Percentiles rank a stretch among this genome's conserved stretches.
Conservation (phyloP, 768 basidiomycete genomes). For the Mycena galopus region DNA sequence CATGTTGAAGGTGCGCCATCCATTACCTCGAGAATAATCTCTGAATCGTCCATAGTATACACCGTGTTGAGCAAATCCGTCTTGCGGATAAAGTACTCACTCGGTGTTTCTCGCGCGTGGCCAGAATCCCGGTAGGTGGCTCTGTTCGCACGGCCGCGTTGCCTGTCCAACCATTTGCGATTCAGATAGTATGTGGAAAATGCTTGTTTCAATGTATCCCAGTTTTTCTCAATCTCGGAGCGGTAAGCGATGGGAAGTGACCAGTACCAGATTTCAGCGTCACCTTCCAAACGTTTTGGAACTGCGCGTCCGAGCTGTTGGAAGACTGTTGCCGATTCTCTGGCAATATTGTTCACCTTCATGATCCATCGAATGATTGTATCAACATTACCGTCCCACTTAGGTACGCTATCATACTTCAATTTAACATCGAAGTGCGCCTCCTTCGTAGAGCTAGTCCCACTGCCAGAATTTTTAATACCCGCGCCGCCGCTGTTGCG, state of each 20-base stretch:
- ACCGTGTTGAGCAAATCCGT: slow-evolving; percentile 35
- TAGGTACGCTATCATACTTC: slow-evolving; percentile 45
- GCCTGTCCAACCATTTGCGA: slow-evolving; percentile 44
- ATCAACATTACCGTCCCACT: slow-evolving; percentile 49
- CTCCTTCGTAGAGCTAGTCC: background rate
- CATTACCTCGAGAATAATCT: slow-evolving; percentile 53
- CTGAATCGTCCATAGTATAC: slow-evolving; percentile 37
- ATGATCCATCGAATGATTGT: slow-evolving; percentile 45
- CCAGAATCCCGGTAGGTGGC: slow-evolving; percentile 45
- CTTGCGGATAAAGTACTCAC: slow-evolving; percentile 52
- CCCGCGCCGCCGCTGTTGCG: background rate
- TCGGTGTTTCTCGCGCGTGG: slow-evolving; percentile 45
- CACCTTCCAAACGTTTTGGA: slow-evolving; percentile 42
- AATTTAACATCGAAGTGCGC: slow-evolving; percentile 46
- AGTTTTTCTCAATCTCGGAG: slow-evolving; percentile 40
- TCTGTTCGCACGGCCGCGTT: slow-evolving; percentile 42
- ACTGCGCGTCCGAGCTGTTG: slow-evolving; percentile 47
- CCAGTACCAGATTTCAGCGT: slow-evolving; percentile 50
- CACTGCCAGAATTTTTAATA: background rate
- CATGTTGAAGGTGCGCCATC: slow-evolving; percentile 47
- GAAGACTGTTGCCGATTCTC: slow-evolving; percentile 36
- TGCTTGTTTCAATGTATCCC: slow-evolving; percentile 43
- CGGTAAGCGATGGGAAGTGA: slow-evolving; percentile 30
- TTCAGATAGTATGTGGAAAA: slow-evolving; percentile 51
- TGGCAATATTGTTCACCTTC: slow-evolving; percentile 43